Percentiles rank a stretch among this genome's conserved stretches.
Evolutionary conservation across 352 stramenopile genomes (phyloP).

Genomic region (Albugo laibachii): DNA sequence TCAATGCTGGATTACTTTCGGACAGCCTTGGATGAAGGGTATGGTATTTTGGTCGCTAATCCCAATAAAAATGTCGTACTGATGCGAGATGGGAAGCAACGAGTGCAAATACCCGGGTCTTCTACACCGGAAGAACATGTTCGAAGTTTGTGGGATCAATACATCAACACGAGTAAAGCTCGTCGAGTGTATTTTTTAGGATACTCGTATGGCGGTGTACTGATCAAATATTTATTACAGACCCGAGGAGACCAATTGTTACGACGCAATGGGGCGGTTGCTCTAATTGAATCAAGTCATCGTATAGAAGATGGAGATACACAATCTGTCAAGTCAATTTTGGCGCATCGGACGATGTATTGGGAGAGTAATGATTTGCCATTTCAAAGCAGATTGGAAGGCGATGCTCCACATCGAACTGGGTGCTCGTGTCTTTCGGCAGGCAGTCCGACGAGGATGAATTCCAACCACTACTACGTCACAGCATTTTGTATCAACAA

Average conservation of each 20-base stretch:
- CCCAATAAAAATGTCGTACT: conserved; percentile 82
- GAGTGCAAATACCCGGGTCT: conserved; percentile 64
- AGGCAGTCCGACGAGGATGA: conserved; percentile 32
- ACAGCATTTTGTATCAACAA: conserved; percentile 78
- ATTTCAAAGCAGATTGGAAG: conserved; percentile 60
- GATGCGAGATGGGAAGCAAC: conserved; percentile 55
- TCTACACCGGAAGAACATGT: conserved; percentile 76
- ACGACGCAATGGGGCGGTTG: conserved; percentile 68
- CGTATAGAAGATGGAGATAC: conserved; percentile 72
- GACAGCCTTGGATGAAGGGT: conserved; percentile 66
- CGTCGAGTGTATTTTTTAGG: conserved; percentile 69
- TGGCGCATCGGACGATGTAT: conserved; percentile 78
- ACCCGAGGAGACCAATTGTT: conserved; percentile 73
- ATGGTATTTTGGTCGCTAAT: conserved; percentile 77
- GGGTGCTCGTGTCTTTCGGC: conserved; percentile 68
- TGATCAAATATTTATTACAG: conserved; percentile 79
- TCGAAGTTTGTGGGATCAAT: conserved; percentile 74
- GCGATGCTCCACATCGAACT: conserved; percentile 61
- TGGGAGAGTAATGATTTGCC: conserved; percentile 69
- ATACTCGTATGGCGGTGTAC: conserved; percentile 74
- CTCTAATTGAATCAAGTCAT: conserved; percentile 73
- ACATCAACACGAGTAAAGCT: conserved; percentile 32
- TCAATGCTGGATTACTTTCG: conserved; percentile 82
- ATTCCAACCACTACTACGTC: conserved; percentile 78
- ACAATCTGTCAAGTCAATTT: conserved; percentile 70